Base-by-base conservation (phyloP, 1,284 basidiomycete species). In the Fomitopsis pinicola region DNA sequence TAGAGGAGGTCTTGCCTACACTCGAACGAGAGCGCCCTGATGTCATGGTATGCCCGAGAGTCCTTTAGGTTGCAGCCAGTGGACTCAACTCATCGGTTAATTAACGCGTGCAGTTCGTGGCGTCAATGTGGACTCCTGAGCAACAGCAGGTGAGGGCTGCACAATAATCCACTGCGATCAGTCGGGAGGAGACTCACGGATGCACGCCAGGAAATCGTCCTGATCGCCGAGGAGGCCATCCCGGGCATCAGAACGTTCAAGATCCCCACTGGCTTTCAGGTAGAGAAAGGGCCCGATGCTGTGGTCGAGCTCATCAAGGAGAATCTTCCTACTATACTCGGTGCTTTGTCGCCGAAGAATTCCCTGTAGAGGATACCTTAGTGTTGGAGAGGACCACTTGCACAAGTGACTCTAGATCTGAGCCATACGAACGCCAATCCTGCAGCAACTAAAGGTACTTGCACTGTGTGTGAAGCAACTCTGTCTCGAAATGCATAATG, bases 41-140 rank as follows among this genome's bases (percentile, higher is more conserved):
- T 53, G 19, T 69, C 1, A 45, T 69, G 46, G 68, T 68, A 30
- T 46, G 63, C 40, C n/a, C 12, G 5, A 17, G 12, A 2, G 28
- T 30, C 44, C 10, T 2, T 8, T 33, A 22, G 22, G 22, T 22
- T 22, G 22, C 15, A 40, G 14, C 57, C 9, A 40, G 3, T 7
- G 3, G 9, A 35, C 30, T 26, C 36, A 35, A 26, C 8, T 19
- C 19, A n/a, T 45, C 40, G 19, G 7, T 12, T 14, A 15, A 1
- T 22, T 35, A 30, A 53, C 7, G 22, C 12, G 5, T 22, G 7
- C 46, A 67, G 66, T 69, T 69, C 46, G 67, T 67, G 0, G 68
- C 68, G 1, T 69, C 66, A 7, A 69, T 69, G 68, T 69, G 68
- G 68, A 64, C 66, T 2, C 63, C 65, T 0, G 68, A 66, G 40